A percentile compares a stretch with the other conserved stretches of the same genome.
phyloP scores from a whole-genome alignment of 768 basidiomycete genomes.

The Pleurotus tuoliensis region DNA sequence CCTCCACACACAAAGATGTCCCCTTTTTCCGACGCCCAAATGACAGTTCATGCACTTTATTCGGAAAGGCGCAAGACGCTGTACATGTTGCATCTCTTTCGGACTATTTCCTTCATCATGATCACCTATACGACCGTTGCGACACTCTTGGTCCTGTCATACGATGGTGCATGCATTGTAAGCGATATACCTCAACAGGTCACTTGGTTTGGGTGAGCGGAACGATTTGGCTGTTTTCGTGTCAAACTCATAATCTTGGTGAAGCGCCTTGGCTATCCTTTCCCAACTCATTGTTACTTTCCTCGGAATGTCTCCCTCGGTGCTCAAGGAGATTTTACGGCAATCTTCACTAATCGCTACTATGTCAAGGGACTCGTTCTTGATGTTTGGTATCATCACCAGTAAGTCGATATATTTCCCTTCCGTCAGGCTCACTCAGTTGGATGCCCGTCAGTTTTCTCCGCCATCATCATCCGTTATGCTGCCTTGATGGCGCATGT shows the following conservation, averaged over 20 bases:
- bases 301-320: neutral
- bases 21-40: neutral
- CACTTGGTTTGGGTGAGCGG: neutral
- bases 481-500: neutral
- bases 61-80: neutral
- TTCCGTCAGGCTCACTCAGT: too few relatives aligned
- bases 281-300: neutral
- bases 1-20: neutral
- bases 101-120: neutral
- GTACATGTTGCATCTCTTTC: neutral
- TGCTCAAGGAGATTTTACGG: neutral
- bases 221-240: too few relatives aligned
- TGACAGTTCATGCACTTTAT: constrained; percentile 3
- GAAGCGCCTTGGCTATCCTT: neutral
- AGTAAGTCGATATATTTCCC: neutral
- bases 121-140: neutral
- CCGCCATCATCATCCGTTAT: neutral
- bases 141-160: neutral
- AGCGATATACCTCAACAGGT: neutral
- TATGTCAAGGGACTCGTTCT: neutral
- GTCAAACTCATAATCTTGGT: neutral
- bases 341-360: constrained; percentile 1
- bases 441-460: neutral
- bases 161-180: constrained; percentile 1
- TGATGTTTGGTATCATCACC: neutral